Base-by-base conservation (phyloP, 164 flowering plant genomes). In the Chimonanthus salicifolius region DNA sequence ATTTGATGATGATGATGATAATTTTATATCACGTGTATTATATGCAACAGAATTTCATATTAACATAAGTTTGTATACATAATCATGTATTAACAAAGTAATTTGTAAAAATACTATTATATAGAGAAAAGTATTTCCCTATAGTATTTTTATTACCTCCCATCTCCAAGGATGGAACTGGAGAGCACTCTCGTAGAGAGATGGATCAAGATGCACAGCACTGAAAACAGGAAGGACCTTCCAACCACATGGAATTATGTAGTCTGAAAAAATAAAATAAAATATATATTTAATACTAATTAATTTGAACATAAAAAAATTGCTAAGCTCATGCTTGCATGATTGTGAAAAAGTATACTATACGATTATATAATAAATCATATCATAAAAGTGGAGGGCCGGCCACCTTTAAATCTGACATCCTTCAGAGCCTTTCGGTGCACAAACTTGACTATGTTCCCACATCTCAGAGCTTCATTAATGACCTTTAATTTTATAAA, bases 131-230 rank as follows among this genome's bases (percentile, higher is more conserved):
- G 60, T 15, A 54, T 54, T n/a, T 21, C 9, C 46, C 46, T 7
- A 71, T 21, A 49, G 43, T 45, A 45, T 51, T 58, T 50, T 49
- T 15, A 54, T 74, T 74, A 85, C 88, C 89, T 88, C 82, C 94
- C 94, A 90, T 83, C 94, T 88, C 90, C 85, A 86, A 16, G 94
- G 94, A 78, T 87, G 68, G 66, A 90, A 90, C 46, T 85, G 74
- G 62, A 70, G 75, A 46, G 92, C 82, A 78, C 65, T 70, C 48
- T 73, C 83, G 78, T 85, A 86, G 20, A 90, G 82, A 74, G 88
- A 82, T 54, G 87, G 78, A 79, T 90, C 94, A 48, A 90, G 84
- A 81, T 90, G 94, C 72, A 86, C 90, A 10, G 90, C 92, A 72
- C 85, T 80, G 69, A 90, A 81, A n/a, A 90, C 83, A 33, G 94